Conservation (phyloP, 257 asterid species). For the Leonotis leonurus region DNA sequence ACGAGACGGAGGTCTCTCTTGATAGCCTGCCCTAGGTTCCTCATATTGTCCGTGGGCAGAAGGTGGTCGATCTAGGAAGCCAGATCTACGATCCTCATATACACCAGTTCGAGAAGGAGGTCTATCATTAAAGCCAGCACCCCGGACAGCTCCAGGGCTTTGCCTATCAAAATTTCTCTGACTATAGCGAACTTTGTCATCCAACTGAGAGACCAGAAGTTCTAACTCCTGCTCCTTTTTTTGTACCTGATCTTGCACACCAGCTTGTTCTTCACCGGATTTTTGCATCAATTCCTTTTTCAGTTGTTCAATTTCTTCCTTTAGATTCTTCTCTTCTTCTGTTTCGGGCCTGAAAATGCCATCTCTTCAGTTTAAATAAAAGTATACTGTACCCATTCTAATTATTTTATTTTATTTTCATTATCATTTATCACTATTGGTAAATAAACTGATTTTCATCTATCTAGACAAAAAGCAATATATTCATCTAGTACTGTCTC, state of each 20-base stretch:
- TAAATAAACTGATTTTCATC: not conserved
- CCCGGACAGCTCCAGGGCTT: conserved; percentile 65
- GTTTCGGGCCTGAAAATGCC: conserved; percentile 62
- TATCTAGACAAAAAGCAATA: not conserved
- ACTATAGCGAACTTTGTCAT: conserved; percentile 73
- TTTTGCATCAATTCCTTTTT: conserved; percentile 42
- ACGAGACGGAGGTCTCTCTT: conserved; percentile 31
- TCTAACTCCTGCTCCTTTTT: conserved; percentile 67
- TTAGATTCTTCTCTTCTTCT: conserved; percentile 80
- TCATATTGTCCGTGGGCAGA: conserved; percentile 30
- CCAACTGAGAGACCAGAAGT: conserved; percentile 57
- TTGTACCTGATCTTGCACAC: conserved; percentile 36
- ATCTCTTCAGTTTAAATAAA: conserved; percentile 16
- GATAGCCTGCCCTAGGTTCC: conserved; percentile 29
- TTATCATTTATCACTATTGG: not conserved
- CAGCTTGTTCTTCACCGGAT: conserved; percentile 39
- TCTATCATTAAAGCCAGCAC: conserved; percentile 37
- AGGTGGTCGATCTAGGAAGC: conserved; percentile 27
- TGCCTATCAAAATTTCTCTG: conserved; percentile 68
- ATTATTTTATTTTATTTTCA: not conserved
- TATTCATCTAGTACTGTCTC: not conserved
- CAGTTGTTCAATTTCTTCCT: conserved; percentile 65
- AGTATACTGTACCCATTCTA: not conserved
- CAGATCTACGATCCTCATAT: conserved; percentile 47
- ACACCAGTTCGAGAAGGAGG: conserved; percentile 36